Conservation (phyloP, 495 filamentous ascomycete genomes). For the Sordaria brevicollis region DNA sequence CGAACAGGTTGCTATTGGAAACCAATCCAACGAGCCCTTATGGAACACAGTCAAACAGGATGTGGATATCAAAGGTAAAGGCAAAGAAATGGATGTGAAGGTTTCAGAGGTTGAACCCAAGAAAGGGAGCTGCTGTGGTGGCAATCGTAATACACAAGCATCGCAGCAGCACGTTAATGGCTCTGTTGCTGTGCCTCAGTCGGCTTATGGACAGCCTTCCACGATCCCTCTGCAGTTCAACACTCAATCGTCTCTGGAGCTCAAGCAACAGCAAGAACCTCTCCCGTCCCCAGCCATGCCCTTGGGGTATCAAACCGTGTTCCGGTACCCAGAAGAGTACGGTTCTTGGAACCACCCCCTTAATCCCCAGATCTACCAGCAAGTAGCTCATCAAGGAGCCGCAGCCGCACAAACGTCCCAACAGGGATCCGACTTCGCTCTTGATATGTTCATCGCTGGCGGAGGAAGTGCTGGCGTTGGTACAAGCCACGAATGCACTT, state of each 20-base stretch:
- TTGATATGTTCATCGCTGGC: neutral
- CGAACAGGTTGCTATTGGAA: neutral
- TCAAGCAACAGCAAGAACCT: conserved; percentile 6
- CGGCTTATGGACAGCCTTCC: conserved; percentile 5
- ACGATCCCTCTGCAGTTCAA: conserved; percentile 6
- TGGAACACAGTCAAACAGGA: neutral
- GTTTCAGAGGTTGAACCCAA: neutral
- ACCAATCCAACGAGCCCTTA: neutral
- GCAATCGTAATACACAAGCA: neutral
- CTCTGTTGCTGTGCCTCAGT: conserved; percentile 4
- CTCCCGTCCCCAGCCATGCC: neutral
- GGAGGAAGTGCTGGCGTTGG: conserved; percentile 10
- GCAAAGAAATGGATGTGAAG: neutral
- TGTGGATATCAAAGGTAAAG: neutral
- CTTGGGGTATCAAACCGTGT: conserved; percentile 15
- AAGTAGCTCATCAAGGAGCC: conserved; percentile 11
- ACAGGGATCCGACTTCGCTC: neutral
- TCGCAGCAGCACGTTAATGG: neutral
- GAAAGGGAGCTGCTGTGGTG: conserved; percentile 1
- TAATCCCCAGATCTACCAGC: conserved; percentile 27
- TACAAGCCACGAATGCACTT: conserved; percentile 44
- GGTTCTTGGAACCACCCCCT: conserved; percentile 35
- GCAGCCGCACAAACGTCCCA: neutral
- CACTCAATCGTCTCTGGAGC: conserved; percentile 1
- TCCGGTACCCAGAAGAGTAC: conserved; percentile 29